A percentile compares a stretch with the other conserved stretches of the same genome.
These are phyloP conservation scores for Fusarium domesticum DNA, from an alignment of 2,329 filamentous ascomycete genomes.

Conservation along the genomic window DNA sequence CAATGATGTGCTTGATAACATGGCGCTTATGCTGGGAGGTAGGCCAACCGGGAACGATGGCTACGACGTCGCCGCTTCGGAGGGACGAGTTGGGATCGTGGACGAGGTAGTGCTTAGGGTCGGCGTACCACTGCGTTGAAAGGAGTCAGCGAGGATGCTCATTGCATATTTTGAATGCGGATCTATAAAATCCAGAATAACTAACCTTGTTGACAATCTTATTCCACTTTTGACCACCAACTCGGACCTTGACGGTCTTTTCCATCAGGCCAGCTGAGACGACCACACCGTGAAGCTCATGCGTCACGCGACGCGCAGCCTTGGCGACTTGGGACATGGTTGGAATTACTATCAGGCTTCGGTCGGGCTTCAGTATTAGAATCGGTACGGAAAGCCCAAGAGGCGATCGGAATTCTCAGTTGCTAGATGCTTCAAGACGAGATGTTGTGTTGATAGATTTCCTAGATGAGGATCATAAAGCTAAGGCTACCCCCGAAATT, in stretches of 20 bases:
- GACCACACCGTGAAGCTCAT: constrained; percentile 64
- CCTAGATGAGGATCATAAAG: neutral
- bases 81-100: constrained; percentile 76
- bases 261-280: constrained; percentile 75
- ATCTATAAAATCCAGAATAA: neutral
- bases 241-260: constrained; percentile 74
- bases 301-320: constrained; percentile 44
- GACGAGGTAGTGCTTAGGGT: constrained; percentile 64
- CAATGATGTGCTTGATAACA: constrained; percentile 71
- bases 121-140: constrained; percentile 61
- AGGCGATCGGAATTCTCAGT: no score
- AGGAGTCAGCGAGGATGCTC: neutral
- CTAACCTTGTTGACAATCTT: constrained; percentile 67
- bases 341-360: neutral
- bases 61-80: constrained; percentile 70
- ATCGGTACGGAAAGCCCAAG: no score
- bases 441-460: neutral
- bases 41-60: constrained; percentile 64
- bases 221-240: constrained; percentile 71
- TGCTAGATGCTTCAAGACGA: no score
- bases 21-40: constrained; percentile 67
- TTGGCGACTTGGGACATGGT: constrained; percentile 41
- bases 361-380: no score
- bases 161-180: neutral
- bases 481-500: constrained; percentile 17